A percentile compares a stretch with the other conserved stretches of the same genome.
Conservation (phyloP, 805 yeast species). For the Kodamaea restingae region DNA sequence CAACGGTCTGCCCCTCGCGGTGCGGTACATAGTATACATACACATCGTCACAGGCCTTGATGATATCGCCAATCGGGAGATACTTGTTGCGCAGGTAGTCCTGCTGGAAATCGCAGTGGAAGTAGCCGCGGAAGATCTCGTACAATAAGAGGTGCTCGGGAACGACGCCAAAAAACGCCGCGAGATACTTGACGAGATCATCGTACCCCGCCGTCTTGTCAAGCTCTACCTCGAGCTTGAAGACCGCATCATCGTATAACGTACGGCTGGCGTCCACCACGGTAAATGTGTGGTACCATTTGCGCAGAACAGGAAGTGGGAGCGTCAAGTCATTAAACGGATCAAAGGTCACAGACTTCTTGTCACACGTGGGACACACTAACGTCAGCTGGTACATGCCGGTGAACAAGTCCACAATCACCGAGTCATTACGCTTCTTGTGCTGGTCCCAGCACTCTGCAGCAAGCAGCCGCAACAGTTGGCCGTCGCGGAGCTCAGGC, state of each 20-base stretch:
- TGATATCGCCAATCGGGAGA: slow-evolving; percentile 64
- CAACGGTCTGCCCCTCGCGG: slow-evolving; percentile 38
- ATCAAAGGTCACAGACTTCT: slow-evolving; percentile 84
- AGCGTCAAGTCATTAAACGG: slow-evolving; percentile 88
- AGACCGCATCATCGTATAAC: slow-evolving; percentile 16
- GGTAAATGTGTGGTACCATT: slow-evolving; percentile 65
- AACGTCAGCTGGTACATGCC: slow-evolving; percentile 89
- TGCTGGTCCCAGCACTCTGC: slow-evolving; percentile 77
- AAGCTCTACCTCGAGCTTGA: slow-evolving; percentile 66
- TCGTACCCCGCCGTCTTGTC: slow-evolving; percentile 58
- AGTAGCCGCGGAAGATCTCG: slow-evolving; percentile 56
- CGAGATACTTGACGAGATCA: slow-evolving; percentile 60
- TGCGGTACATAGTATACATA: slow-evolving; percentile 57
- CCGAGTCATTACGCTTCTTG: slow-evolving; percentile 75
- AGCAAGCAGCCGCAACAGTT: slow-evolving; percentile 61
- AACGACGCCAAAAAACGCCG: slow-evolving; percentile 39
- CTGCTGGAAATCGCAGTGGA: slow-evolving; percentile 65
- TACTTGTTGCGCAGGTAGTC: slow-evolving; percentile 51
- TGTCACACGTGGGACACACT: slow-evolving; percentile 78
- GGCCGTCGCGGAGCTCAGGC: slow-evolving; percentile 58
- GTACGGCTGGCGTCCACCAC: slow-evolving; percentile 50
- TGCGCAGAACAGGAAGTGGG: slow-evolving; percentile 74
- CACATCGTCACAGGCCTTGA: slow-evolving; percentile 58
- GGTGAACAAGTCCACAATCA: slow-evolving; percentile 79
- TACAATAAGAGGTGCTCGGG: slow-evolving; percentile 26